phyloP scores from a whole-genome alignment of 345 rosid genomes.

The Eucalyptus viminalis region DNA sequence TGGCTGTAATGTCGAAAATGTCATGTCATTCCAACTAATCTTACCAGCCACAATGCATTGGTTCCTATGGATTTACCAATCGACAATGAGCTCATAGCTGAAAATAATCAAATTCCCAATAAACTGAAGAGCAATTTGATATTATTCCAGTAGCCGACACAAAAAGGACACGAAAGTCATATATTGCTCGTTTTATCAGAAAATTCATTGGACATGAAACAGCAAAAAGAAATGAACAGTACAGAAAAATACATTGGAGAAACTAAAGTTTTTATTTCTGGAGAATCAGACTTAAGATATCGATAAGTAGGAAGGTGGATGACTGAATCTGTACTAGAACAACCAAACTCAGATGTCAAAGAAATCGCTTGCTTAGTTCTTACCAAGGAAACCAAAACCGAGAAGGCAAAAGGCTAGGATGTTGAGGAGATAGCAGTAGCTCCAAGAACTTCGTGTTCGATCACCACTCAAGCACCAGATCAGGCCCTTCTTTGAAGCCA shows the following conservation, averaged over 20 bases:
- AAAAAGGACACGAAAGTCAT: not conserved
- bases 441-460: not conserved
- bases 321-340: not conserved
- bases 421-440: not conserved
- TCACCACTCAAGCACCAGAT: not conserved
- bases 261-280: not conserved
- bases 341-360: not conserved
- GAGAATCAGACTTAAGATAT: not conserved
- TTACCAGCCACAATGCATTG: not conserved
- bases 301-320: not conserved
- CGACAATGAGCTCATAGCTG: not conserved
- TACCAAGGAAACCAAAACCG: not conserved
- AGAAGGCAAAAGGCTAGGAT: not conserved
- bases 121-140: not conserved
- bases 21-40: not conserved
- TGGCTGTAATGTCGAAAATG: not conserved
- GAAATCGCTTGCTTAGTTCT: not conserved
- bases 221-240: not conserved
- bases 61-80: not conserved
- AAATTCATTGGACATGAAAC: not conserved
- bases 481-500: not conserved
- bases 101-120: not conserved
- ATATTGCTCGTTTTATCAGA: not conserved
- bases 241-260: not conserved
- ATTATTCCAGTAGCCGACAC: not conserved